Percentiles rank a stretch among this genome's conserved stretches.
Conservation (phyloP, 75 land plant genomes). For the Isoetes taiwanensis region DNA sequence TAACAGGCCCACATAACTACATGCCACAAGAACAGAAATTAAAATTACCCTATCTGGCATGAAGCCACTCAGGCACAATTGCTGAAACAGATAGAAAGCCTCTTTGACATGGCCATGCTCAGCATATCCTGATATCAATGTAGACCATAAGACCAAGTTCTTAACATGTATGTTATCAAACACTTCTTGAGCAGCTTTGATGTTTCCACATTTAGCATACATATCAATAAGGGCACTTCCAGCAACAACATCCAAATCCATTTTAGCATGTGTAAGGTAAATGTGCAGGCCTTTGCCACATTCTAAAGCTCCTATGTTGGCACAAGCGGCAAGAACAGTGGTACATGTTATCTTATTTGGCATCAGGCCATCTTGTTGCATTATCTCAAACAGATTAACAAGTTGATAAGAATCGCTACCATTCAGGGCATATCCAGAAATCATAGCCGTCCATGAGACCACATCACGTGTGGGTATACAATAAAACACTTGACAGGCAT, state of each 20-base stretch:
- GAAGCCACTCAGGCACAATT: background rate
- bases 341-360: slow-evolving; percentile 3
- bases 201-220: slow-evolving; percentile 39
- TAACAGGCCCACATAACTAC: too few species aligned
- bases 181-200: slow-evolving; percentile 23
- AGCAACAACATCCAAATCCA: slow-evolving; percentile 19
- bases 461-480: slow-evolving; percentile 26
- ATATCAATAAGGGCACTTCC: slow-evolving; percentile 36
- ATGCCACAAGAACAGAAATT: too few species aligned
- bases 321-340: background rate
- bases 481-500: slow-evolving; percentile 34
- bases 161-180: slow-evolving; percentile 23
- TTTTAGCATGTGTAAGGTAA: too few species aligned
- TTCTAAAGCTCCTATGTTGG: too few species aligned
- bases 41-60: slow-evolving; percentile 35
- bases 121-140: slow-evolving; percentile 26
- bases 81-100: background rate
- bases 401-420: slow-evolving; percentile 27
- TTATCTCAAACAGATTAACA: slow-evolving; percentile 28
- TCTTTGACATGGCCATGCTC: background rate
- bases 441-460: slow-evolving; percentile 52
- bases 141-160: slow-evolving; percentile 32
- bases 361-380: slow-evolving; percentile 1
- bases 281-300: too few species aligned
- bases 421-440: slow-evolving; percentile 33